These are phyloP conservation scores for Vanrija humicola DNA, from an alignment of 1,284 basidiomycete genomes.

Conservation along the genomic window DNA sequence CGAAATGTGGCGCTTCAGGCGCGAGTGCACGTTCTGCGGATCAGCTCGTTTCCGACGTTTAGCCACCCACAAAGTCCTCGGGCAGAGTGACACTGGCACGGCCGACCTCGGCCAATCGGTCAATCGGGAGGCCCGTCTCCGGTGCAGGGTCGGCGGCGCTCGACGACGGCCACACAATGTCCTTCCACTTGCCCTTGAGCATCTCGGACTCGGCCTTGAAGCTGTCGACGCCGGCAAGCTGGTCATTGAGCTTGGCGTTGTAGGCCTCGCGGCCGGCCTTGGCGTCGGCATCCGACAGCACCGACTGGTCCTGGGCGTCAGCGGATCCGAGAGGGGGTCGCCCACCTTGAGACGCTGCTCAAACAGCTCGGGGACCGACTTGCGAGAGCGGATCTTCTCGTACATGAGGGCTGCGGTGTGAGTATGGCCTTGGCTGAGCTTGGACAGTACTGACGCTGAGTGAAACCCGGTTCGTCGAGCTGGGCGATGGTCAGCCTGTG, in stretches of 20 bases:
- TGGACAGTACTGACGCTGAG: conserved; percentile 55
- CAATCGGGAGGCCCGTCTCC: conserved; percentile 62
- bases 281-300: conserved; percentile 56
- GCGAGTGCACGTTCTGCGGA: conserved; percentile 67
- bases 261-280: conserved; percentile 56
- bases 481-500: background rate
- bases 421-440: too few relatives aligned
- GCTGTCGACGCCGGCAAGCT: conserved; percentile 55
- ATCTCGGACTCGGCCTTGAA: conserved; percentile 57
- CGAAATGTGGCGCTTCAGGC: conserved; percentile 73
- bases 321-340: background rate
- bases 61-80: conserved; percentile 63
- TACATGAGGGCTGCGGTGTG: conserved; percentile 64
- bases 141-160: conserved; percentile 57
- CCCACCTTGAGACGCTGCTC: conserved; percentile 70
- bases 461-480: conserved; percentile 84
- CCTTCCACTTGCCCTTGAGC: conserved; percentile 61
- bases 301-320: conserved; percentile 1
- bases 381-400: conserved; percentile 69
- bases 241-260: conserved; percentile 60
- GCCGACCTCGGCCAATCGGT: conserved; percentile 59
- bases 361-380: conserved; percentile 74
- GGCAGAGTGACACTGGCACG: conserved; percentile 67
- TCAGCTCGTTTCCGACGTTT: background rate
- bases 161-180: conserved; percentile 67